A percentile compares a stretch with the other conserved stretches of the same genome.
phyloP scores from a whole-genome alignment of 305 asterid genomes.

The Solanum chacoense region DNA sequence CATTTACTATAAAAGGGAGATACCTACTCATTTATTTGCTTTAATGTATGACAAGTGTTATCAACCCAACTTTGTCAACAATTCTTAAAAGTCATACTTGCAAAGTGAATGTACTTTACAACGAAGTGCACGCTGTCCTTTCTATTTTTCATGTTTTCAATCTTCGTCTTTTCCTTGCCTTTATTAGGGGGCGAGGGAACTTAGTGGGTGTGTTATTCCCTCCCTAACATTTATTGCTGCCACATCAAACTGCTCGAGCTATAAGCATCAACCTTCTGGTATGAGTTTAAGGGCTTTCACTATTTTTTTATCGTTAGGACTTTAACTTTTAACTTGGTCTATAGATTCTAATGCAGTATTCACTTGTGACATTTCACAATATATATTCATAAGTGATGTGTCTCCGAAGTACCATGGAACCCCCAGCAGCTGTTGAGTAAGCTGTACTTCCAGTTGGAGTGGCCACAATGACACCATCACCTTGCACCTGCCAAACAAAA shows the following conservation, averaged over 20 bases:
- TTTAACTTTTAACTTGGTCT: background rate
- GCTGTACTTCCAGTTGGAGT: constrained; percentile 99
- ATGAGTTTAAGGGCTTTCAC: background rate
- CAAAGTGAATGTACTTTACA: background rate
- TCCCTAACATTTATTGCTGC: background rate
- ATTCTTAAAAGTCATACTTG: background rate
- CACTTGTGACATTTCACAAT: background rate
- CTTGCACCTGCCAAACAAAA: constrained; percentile 67
- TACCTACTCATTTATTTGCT: background rate
- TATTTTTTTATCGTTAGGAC: background rate
- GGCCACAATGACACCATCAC: constrained; percentile 98
- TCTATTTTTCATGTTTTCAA: background rate
- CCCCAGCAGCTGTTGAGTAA: constrained; percentile 98
- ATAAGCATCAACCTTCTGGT: background rate
- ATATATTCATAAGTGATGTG: background rate
- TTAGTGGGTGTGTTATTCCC: background rate
- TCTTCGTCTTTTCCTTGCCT: background rate
- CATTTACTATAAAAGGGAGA: background rate
- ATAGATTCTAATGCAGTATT: background rate
- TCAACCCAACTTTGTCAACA: background rate
- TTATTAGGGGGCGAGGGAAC: background rate
- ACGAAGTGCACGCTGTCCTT: background rate
- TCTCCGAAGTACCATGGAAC: constrained; percentile 65
- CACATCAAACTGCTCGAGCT: background rate
- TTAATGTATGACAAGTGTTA: background rate